A percentile compares a stretch with the other conserved stretches of the same genome.
phyloP scores from a whole-genome alignment of 2,329 filamentous ascomycete genomes.

The Phymatotrichopsis omnivora region DNA sequence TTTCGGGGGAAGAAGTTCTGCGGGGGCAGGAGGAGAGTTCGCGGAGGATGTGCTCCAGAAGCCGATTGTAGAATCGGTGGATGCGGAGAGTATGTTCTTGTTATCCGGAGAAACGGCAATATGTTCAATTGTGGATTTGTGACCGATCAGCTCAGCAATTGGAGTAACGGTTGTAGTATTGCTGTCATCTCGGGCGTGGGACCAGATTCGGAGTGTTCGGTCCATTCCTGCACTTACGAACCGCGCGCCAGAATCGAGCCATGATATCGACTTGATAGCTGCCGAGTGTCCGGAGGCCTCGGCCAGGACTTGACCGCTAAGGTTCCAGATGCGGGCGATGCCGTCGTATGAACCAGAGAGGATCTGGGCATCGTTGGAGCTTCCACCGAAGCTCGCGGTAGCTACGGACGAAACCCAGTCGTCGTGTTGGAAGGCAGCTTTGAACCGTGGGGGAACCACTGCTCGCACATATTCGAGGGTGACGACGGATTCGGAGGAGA shows the following conservation, averaged over 20 bases:
- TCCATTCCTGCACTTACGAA: constrained; percentile 78
- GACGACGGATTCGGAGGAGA: constrained; percentile 78
- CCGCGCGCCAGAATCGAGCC: constrained; percentile 59
- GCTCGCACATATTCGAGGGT: constrained; percentile 89
- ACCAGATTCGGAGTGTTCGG: constrained; percentile 79
- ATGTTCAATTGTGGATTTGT: constrained; percentile 62
- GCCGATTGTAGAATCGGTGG: constrained; percentile 71
- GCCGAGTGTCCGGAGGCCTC: constrained; percentile 65
- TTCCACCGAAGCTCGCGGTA: constrained; percentile 52
- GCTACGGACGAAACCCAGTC: constrained; percentile 87
- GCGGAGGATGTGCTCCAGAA: constrained; percentile 77
- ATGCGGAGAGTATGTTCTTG: constrained; percentile 73
- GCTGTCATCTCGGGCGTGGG: constrained; percentile 57
- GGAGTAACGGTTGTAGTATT: constrained; percentile 40
- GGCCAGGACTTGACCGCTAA: constrained; percentile 72
- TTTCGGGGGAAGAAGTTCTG: constrained; percentile 49
- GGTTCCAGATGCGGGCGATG: constrained; percentile 77
- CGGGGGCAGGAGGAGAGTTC: constrained; percentile 62
- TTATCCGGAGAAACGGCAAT: constrained; percentile 64
- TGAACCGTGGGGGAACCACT: constrained; percentile 75
- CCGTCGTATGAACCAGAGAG: constrained; percentile 94
- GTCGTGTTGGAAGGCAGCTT: constrained; percentile 90
- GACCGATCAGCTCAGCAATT: constrained; percentile 62
- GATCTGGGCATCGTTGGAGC: constrained; percentile 47
- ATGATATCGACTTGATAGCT: constrained; percentile 72